phyloP scores from a whole-genome alignment of 75 land plant genomes.

The Adiantum capillusveneris region DNA sequence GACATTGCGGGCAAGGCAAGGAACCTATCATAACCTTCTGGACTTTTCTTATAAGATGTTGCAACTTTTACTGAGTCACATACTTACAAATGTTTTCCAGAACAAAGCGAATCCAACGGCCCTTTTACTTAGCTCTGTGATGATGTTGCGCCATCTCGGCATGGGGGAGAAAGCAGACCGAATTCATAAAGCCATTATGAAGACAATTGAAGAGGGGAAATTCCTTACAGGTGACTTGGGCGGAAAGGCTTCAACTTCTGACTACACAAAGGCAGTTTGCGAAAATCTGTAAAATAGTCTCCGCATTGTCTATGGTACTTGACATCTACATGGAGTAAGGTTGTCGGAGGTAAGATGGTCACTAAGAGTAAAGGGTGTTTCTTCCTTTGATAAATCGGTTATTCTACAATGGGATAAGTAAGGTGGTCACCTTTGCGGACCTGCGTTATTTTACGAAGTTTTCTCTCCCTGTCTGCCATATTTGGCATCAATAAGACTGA shows the following conservation, averaged over 20 bases:
- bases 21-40: no score
- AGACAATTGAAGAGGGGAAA: conserved; percentile 83
- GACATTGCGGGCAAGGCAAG: conserved; percentile 98
- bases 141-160: conserved; percentile 78
- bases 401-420: no score
- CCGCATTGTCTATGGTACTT: no score
- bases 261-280: conserved; percentile 80
- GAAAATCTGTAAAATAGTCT: conserved; percentile 75
- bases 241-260: conserved; percentile 60
- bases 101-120: conserved; percentile 97
- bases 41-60: no score
- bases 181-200: conserved; percentile 72
- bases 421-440: no score
- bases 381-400: no score
- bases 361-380: no score
- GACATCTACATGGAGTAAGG: no score
- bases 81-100: conserved; percentile 24
- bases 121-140: conserved; percentile 71
- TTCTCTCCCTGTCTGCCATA: no score
- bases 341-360: no score
- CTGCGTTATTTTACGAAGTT: no score
- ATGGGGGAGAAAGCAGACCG: conserved; percentile 66
- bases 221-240: conserved; percentile 86
- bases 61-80: not conserved
- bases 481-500: no score